A percentile compares a stretch with the other conserved stretches of the same genome.
These are phyloP conservation scores for Persicaria maculosa DNA, from an alignment of 148 eudicot species.

Conservation along the genomic window DNA sequence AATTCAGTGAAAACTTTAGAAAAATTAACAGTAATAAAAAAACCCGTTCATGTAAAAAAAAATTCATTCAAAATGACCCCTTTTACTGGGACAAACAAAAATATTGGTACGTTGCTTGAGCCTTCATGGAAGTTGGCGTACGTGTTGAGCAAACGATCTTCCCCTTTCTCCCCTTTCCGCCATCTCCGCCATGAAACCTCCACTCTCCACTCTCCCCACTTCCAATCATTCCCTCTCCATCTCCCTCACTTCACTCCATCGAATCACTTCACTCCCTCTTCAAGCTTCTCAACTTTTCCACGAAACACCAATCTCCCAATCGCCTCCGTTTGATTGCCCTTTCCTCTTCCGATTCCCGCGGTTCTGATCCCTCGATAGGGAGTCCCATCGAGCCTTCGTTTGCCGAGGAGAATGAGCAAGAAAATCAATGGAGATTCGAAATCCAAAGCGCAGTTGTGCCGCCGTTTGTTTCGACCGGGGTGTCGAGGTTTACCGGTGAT, in stretches of 20 bases:
- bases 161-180: neutral
- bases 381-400: constrained; percentile 10
- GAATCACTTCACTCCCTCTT: constrained; percentile 4
- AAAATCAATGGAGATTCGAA: constrained; percentile 23
- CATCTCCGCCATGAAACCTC: neutral
- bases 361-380: neutral
- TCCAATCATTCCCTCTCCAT: constrained; percentile 9
- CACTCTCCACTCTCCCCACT: constrained; percentile 14
- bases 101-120: too few relatives aligned
- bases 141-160: constrained; percentile 3
- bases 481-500: constrained; percentile 43
- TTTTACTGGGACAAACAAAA: too few relatives aligned
- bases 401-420: constrained; percentile 2
- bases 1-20: too few relatives aligned
- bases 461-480: constrained; percentile 21
- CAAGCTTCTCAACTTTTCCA: constrained; percentile 2
- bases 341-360: constrained; percentile 8
- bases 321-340: constrained; percentile 9
- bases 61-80: too few relatives aligned
- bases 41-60: too few relatives aligned
- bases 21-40: too few relatives aligned
- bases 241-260: constrained; percentile 13
- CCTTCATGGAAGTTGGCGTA: too few relatives aligned
- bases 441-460: constrained; percentile 36
- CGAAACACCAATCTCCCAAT: constrained; percentile 12